These are phyloP conservation scores for Boletellus emodensis DNA, from an alignment of 768 basidiomycete genomes.

Conservation along the genomic window DNA sequence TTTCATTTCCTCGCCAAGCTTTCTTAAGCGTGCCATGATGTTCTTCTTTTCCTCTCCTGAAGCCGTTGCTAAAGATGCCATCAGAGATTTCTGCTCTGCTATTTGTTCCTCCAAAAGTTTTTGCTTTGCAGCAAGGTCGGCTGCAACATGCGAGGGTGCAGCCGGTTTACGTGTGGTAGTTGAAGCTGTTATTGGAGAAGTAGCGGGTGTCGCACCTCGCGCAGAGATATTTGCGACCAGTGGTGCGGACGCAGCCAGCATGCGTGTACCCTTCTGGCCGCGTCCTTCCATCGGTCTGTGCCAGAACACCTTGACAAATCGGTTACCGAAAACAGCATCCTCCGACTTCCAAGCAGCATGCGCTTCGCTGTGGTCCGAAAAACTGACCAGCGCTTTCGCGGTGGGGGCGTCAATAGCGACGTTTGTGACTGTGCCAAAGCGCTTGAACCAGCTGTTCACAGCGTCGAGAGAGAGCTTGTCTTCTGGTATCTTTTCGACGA, in stretches of 20 bases:
- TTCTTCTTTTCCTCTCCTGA: slow-evolving; percentile 71
- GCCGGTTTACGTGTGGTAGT: slow-evolving; percentile 36
- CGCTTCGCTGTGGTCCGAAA: slow-evolving; percentile 78
- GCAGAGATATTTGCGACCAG: slow-evolving; percentile 60
- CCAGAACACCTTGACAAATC: slow-evolving; percentile 96
- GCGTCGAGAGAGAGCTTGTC: slow-evolving; percentile 73
- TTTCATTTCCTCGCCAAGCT: slow-evolving; percentile 78
- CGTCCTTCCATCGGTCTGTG: slow-evolving; percentile 91
- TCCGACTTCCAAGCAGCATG: slow-evolving; percentile 88
- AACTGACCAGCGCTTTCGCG: slow-evolving; percentile 84
- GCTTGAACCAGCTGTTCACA: slow-evolving; percentile 86
- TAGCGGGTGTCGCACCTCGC: slow-evolving; percentile 47
- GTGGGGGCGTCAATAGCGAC: slow-evolving; percentile 77
- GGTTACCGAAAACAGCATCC: slow-evolving; percentile 91
- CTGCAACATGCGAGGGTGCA: slow-evolving; percentile 33
- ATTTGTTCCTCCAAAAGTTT: slow-evolving; percentile 78
- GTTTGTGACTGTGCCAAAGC: slow-evolving; percentile 89
- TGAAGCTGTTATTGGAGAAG: slow-evolving; percentile 30
- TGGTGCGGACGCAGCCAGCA: slow-evolving; percentile 78
- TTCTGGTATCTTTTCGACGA: slow-evolving; percentile 91
- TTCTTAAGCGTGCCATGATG: slow-evolving; percentile 71
- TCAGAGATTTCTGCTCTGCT: slow-evolving; percentile 81
- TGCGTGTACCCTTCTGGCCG: slow-evolving; percentile 70
- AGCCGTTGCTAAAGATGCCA: slow-evolving; percentile 63
- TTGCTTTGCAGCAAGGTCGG: slow-evolving; percentile 68